These are phyloP conservation scores for Dichotomocladium elegans DNA, from an alignment of 371 early-diverging fungal genomes.

Conservation along the genomic window DNA sequence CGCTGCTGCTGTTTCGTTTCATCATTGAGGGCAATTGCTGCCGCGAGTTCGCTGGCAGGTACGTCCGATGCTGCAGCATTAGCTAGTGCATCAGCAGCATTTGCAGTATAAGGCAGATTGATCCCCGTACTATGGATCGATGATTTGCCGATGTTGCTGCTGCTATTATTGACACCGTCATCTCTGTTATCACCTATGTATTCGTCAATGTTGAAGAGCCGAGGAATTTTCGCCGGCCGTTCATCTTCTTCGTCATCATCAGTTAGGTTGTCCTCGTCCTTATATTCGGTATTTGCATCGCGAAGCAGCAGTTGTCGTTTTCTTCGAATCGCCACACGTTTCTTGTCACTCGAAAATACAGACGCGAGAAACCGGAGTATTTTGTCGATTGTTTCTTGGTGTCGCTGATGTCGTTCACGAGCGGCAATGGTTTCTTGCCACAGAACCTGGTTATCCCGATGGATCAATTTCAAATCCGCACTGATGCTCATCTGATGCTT, in stretches of 20 bases:
- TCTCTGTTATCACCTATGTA: slow-evolving; percentile 7
- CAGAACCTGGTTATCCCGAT: slow-evolving; percentile 83
- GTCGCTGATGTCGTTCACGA: slow-evolving; percentile 75
- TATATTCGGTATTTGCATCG: slow-evolving; percentile 25
- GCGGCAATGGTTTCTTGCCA: slow-evolving; percentile 82
- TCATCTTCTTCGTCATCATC: slow-evolving; percentile 27
- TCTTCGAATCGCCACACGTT: slow-evolving; percentile 53
- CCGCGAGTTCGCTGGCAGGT: slow-evolving; percentile 30
- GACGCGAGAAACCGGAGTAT: slow-evolving; percentile 78
- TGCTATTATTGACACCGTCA: not conserved
- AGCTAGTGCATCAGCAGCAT: slow-evolving; percentile 3
- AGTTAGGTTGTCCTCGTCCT: slow-evolving; percentile 13
- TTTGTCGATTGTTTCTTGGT: slow-evolving; percentile 92
- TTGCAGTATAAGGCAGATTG: not conserved
- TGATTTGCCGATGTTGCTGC: not conserved
- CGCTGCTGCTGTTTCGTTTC: slow-evolving; percentile 29
- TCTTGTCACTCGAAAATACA: slow-evolving; percentile 67
- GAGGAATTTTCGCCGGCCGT: slow-evolving; percentile 9
- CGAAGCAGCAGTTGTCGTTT: slow-evolving; percentile 45
- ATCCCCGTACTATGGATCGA: not conserved
- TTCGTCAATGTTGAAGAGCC: slow-evolving; percentile 22
- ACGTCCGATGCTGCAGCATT: slow-evolving; percentile 11
- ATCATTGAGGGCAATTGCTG: slow-evolving; percentile 41
- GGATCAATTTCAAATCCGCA: slow-evolving; percentile 79
- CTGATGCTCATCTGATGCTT: slow-evolving; percentile 88